phyloP scores from a whole-genome alignment of 306 rosid species.

The Lathyrus aphaca region DNA sequence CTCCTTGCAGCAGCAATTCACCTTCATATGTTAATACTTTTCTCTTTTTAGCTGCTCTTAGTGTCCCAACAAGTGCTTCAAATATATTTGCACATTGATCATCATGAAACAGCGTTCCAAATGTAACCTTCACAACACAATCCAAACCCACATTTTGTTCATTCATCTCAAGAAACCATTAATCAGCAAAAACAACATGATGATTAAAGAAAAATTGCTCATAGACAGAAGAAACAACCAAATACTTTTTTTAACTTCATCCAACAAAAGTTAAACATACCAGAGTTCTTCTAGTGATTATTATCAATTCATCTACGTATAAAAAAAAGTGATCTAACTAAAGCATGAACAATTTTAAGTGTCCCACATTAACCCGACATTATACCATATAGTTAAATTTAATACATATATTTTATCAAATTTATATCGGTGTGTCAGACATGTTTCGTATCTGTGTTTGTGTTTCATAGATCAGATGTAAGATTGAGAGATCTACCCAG shows the following conservation, averaged over 20 bases:
- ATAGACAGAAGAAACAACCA: neutral
- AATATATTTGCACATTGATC: conserved; percentile 91
- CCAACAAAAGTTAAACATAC: no score
- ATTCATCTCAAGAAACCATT: conserved; percentile 10
- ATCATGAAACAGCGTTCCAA: conserved; percentile 81
- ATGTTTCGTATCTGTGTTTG: no score
- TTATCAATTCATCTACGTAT: no score
- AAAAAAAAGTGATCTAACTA: neutral
- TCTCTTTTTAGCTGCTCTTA: conserved; percentile 85
- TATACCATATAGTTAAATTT: no score
- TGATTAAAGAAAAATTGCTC: conserved; percentile 2
- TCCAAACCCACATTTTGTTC: conserved; percentile 18
- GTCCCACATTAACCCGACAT: no score
- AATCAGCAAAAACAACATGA: conserved; percentile 22
- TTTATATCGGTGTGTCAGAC: no score
- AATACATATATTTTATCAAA: no score
- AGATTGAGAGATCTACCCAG: neutral
- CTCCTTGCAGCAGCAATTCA: conserved; percentile 91
- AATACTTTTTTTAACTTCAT: neutral
- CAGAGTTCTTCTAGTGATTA: no score
- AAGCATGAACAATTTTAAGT: no score
- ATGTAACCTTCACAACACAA: conserved; percentile 69
- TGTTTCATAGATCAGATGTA: conserved; percentile 1
- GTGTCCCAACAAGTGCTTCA: conserved; percentile 93
- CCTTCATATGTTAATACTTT: conserved; percentile 72